phyloP scores from a whole-genome alignment of 2,329 filamentous ascomycete species.

The Lanzia echinophila region DNA sequence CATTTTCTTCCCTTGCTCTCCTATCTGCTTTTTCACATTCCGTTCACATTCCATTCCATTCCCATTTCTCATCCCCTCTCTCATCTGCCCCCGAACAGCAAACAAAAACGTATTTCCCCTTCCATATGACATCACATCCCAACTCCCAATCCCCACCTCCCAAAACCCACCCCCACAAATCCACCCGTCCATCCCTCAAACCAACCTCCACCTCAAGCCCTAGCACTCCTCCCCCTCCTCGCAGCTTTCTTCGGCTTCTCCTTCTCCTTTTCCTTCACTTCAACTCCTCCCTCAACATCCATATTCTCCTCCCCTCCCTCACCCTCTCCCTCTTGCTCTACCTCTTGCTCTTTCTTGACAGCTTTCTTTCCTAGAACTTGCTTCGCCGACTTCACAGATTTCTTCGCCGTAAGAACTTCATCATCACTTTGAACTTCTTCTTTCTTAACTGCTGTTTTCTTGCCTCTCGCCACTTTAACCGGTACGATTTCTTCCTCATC shows the following conservation, averaged over 20 bases:
- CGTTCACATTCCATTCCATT: too few relatives aligned
- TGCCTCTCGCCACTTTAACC: background rate
- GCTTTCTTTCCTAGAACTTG: background rate
- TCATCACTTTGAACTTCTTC: background rate
- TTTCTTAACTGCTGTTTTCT: background rate
- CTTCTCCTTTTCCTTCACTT: too few relatives aligned
- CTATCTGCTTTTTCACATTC: too few relatives aligned
- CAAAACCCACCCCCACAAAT: too few relatives aligned
- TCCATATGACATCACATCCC: too few relatives aligned
- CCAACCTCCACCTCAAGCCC: background rate
- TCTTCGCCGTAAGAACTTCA: constrained; percentile 1
- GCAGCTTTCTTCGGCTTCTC: background rate
- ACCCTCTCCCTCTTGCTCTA: background rate
- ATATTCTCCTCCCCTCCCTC: background rate
- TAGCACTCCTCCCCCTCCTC: background rate
- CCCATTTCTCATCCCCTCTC: too few relatives aligned
- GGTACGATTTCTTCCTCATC: background rate
- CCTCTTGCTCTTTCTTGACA: background rate
- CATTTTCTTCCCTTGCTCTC: too few relatives aligned
- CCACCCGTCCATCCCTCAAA: too few relatives aligned
- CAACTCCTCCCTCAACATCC: background rate
- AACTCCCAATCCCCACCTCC: too few relatives aligned
- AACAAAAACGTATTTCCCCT: too few relatives aligned
- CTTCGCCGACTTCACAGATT: background rate
- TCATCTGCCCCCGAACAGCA: too few relatives aligned